Conservation (phyloP, 345 rosid species). For the Ceriops tagal region DNA sequence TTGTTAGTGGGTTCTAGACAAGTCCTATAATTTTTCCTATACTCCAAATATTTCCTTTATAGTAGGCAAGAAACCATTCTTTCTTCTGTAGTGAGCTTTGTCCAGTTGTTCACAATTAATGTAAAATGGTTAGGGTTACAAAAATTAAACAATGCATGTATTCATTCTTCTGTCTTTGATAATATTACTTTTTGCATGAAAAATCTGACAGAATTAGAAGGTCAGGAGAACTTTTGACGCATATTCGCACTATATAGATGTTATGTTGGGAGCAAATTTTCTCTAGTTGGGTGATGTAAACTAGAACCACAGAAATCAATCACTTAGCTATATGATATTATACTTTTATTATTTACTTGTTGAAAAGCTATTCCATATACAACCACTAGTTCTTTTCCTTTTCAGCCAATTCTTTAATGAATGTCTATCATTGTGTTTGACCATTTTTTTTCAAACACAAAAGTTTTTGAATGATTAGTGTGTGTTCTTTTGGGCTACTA, state of each 20-base stretch:
- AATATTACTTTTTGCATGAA: too few species aligned
- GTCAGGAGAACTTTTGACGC: constrained; percentile 79
- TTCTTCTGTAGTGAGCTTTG: neutral
- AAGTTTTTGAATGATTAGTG: constrained; percentile 98
- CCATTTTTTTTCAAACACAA: constrained; percentile 45
- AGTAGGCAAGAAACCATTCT: neutral
- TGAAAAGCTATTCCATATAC: constrained; percentile 7
- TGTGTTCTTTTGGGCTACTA: constrained; percentile 97
- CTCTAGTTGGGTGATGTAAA: constrained; percentile 72
- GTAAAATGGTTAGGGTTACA: neutral
- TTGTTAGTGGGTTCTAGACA: constrained; percentile 1
- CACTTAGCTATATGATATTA: constrained; percentile 61
- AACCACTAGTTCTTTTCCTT: neutral
- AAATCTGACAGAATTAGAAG: constrained; percentile 50
- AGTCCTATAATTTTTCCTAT: neutral
- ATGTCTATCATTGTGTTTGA: constrained; percentile 7
- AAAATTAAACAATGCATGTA: neutral
- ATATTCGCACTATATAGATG: constrained; percentile 84
- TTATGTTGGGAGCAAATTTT: constrained; percentile 84
- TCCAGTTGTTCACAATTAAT: neutral
- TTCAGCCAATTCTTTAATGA: neutral
- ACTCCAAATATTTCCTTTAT: neutral
- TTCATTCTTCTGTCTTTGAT: too few species aligned
- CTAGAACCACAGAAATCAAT: constrained; percentile 73
- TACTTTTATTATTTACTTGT: constrained; percentile 7